A percentile compares a stretch with the other conserved stretches of the same genome.
These are phyloP conservation scores for Anthracocystis panici-leucophaei DNA, from an alignment of 1,284 basidiomycete genomes.

Conservation along the genomic window DNA sequence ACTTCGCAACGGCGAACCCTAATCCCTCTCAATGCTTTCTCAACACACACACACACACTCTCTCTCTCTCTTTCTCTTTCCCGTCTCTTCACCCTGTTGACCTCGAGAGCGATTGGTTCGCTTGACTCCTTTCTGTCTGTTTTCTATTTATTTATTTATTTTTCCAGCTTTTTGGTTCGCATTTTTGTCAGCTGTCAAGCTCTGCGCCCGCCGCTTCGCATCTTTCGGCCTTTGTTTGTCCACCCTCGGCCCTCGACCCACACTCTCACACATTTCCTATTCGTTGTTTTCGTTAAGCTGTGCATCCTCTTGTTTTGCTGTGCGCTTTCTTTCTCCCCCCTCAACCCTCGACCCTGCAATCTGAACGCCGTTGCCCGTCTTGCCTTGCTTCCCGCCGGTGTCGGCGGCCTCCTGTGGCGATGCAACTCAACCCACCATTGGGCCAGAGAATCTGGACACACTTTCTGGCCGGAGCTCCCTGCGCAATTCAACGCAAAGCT, in stretches of 20 bases:
- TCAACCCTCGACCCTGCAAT: conserved; percentile 9
- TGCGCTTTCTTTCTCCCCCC: neutral
- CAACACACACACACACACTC: too few relatives aligned
- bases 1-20: too few relatives aligned
- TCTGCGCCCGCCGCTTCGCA: conserved; percentile 23
- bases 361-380: neutral
- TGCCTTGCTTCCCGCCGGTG: conserved; percentile 6
- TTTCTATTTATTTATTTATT: neutral
- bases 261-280: neutral
- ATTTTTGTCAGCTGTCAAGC: conserved; percentile 37
- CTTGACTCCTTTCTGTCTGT: conserved; percentile 8
- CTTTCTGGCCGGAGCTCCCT: conserved; percentile 12
- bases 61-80: neutral
- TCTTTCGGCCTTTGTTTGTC: neutral
- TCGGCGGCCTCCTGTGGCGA: conserved; percentile 4
- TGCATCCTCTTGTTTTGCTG: neutral
- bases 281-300: neutral
- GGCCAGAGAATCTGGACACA: conserved; percentile 27
- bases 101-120: conserved; percentile 18
- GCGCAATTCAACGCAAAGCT: neutral
- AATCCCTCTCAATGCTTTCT: conserved; percentile 3
- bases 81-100: neutral
- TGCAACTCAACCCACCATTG: conserved; percentile 12
- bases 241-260: conserved; percentile 8
- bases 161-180: neutral